phyloP scores from a whole-genome alignment of 2,329 filamentous ascomycete genomes.

The Phaeophleospora eucalypticola region DNA sequence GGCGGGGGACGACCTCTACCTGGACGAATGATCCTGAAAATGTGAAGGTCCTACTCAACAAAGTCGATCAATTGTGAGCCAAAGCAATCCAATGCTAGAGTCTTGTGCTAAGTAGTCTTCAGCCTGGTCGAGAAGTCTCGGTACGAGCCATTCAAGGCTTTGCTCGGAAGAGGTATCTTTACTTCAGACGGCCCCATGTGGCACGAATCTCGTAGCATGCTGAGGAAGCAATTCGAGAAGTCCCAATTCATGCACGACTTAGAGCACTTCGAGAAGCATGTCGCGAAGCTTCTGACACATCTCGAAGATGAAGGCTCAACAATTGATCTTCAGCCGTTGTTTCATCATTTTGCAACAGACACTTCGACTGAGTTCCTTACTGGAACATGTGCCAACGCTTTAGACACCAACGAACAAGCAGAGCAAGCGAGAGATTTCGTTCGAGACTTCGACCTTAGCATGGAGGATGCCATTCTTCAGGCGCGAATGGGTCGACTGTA shows the following conservation, averaged over 20 bases:
- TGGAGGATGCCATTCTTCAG: slow-evolving; percentile 7
- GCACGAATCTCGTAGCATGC: slow-evolving; percentile 28
- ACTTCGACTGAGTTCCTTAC: slow-evolving; percentile 64
- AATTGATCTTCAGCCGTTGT: slow-evolving; percentile 58
- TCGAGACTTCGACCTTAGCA: slow-evolving; percentile 15
- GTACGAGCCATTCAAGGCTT: slow-evolving; percentile 2
- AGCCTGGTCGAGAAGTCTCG: not conserved
- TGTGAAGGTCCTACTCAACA: slow-evolving; percentile 6
- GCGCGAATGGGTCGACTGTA: not conserved
- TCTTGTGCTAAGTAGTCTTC: too few species aligned
- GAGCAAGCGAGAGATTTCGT: slow-evolving; percentile 12
- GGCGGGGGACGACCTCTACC: not conserved
- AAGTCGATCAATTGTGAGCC: slow-evolving; percentile 6
- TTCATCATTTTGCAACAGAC: slow-evolving; percentile 55
- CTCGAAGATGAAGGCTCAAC: slow-evolving; percentile 52
- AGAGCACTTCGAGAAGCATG: slow-evolving; percentile 55
- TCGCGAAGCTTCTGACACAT: slow-evolving; percentile 52
- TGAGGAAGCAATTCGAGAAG: slow-evolving; percentile 50
- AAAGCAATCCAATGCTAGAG: too few species aligned
- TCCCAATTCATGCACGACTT: slow-evolving; percentile 47
- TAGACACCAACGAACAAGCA: slow-evolving; percentile 10
- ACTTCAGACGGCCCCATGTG: slow-evolving; percentile 38
- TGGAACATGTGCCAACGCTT: slow-evolving; percentile 37
- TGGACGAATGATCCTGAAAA: slow-evolving; percentile 7
- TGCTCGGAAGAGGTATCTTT: slow-evolving; percentile 35